Conservation (phyloP, 495 filamentous ascomycete species). For the Xeromyces bisporus region DNA sequence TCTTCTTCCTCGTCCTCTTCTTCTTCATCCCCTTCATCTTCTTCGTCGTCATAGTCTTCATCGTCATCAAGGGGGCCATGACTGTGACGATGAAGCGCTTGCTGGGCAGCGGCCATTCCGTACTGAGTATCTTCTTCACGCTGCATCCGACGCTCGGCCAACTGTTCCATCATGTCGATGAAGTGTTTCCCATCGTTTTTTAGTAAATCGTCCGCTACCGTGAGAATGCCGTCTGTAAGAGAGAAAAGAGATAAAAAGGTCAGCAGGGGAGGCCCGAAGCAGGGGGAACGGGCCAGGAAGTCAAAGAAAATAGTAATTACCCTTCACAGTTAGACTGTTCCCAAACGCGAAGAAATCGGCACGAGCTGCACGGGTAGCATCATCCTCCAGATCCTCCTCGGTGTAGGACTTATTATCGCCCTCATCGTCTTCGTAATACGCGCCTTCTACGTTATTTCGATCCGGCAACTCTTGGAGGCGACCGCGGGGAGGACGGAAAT, state of each 20-base stretch:
- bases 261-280: conserved; percentile 4
- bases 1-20: conserved; percentile 69
- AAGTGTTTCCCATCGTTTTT: conserved; percentile 99
- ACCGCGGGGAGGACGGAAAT: conserved; percentile 33
- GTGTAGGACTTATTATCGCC: conserved; percentile 34
- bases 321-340: conserved; percentile 91
- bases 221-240: conserved; percentile 79
- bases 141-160: conserved; percentile 93
- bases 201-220: conserved; percentile 91
- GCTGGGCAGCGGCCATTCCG: conserved; percentile 39
- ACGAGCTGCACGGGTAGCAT: conserved; percentile 32
- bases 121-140: conserved; percentile 82
- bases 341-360: conserved; percentile 94
- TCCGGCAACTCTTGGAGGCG: conserved; percentile 48
- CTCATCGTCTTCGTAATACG: conserved; percentile 36
- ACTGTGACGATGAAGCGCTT: conserved; percentile 43
- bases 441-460: conserved; percentile 46
- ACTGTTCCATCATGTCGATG: conserved; percentile 99
- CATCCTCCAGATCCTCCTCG: conserved; percentile 37
- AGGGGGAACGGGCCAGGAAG: conserved; percentile 20
- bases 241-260: conserved; percentile 3
- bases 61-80: conserved; percentile 58
- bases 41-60: conserved; percentile 54
- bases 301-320: too few species aligned
- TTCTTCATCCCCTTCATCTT: conserved; percentile 71